A percentile compares a stretch with the other conserved stretches of the same genome.
Conservation (phyloP, 2,329 filamentous ascomycete genomes). For the Fusarium cyanostomum region DNA sequence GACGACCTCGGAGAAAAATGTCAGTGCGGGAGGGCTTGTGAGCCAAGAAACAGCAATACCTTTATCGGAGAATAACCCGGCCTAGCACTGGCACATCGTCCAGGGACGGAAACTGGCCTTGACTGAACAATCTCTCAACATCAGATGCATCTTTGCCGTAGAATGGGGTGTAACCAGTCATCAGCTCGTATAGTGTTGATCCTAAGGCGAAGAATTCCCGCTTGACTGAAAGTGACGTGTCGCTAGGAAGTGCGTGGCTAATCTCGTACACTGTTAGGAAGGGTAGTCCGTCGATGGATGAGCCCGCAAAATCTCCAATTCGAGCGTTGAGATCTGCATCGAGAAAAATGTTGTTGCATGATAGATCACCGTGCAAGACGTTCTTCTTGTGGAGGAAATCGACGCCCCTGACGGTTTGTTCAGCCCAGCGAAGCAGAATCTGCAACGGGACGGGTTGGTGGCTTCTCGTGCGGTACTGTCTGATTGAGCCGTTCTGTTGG, state of each 20-base stretch:
- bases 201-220: neutral
- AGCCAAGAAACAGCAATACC: no score
- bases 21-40: no score
- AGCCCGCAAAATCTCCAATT: neutral
- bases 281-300: neutral
- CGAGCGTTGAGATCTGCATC: neutral
- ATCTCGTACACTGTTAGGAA: neutral
- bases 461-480: neutral
- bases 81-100: no score
- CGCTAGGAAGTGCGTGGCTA: neutral
- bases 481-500: neutral
- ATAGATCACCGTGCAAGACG: neutral
- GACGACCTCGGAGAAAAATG: no score
- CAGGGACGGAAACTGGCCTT: no score
- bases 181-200: neutral
- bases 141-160: no score
- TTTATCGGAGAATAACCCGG: no score
- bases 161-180: neutral
- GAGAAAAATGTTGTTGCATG: constrained; percentile 1
- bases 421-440: neutral
- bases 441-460: neutral
- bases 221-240: neutral
- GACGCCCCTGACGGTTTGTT: neutral
- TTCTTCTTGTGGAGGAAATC: neutral
- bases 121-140: neutral